Conservation (phyloP, 2,329 filamentous ascomycete species). For the Aspergillus fijiensis region DNA sequence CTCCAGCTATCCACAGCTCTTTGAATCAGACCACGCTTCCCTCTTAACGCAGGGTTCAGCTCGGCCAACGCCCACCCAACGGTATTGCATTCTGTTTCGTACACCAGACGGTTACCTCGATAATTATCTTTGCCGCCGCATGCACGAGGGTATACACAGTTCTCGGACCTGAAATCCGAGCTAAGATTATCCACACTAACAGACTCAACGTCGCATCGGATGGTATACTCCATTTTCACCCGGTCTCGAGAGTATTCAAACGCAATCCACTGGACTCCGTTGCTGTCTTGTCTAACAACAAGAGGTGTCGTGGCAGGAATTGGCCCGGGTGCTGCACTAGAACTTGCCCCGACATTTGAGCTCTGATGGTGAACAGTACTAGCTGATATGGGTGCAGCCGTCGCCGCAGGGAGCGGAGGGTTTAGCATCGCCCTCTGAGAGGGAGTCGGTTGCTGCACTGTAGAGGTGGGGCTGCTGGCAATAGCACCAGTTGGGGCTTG, state of each 20-base stretch:
- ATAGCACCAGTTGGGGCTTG: conserved; percentile 58
- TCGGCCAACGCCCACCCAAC: conserved; percentile 99
- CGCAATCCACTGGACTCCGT: conserved; percentile 97
- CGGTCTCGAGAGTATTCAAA: conserved; percentile 97
- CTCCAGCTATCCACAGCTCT: conserved; percentile 97
- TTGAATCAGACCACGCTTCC: conserved; percentile 94
- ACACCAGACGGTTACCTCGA: conserved; percentile 89
- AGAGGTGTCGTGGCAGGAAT: conserved; percentile 95
- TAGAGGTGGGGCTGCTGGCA: conserved; percentile 62
- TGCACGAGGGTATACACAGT: conserved; percentile 94
- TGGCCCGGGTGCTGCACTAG: conserved; percentile 89
- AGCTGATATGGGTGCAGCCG: conserved; percentile 52
- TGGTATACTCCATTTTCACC: conserved; percentile 99
- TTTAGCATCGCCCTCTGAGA: conserved; percentile 39
- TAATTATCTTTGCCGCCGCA: conserved; percentile 96
- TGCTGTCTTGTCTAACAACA: conserved; percentile 90
- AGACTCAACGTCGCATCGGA: conserved; percentile 95
- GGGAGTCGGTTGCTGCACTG: conserved; percentile 39
- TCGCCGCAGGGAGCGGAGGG: conserved; percentile 48
- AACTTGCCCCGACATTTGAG: conserved; percentile 64
- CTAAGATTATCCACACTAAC: conserved; percentile 84
- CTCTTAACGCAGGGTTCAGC: conserved; percentile 83
- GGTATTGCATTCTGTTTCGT: conserved; percentile 98
- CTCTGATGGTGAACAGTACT: conserved; percentile 29
- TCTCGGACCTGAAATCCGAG: conserved; percentile 92